Conservation (phyloP, 352 stramenopile genomes). For the Globisporangium apiculatum region DNA sequence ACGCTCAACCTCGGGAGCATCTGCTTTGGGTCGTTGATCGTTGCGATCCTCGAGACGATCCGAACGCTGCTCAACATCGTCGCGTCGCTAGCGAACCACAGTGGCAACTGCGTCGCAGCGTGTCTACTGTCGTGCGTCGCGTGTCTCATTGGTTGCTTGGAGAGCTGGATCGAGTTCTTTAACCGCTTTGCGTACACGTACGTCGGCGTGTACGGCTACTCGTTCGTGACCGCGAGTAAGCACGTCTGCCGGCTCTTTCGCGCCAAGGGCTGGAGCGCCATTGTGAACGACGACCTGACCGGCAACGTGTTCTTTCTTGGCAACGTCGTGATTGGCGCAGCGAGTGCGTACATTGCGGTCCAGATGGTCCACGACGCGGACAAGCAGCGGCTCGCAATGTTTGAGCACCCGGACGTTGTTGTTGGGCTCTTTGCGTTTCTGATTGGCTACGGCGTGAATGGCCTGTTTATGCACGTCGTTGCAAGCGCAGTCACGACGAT, state of each 20-base stretch:
- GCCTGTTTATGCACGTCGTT: slow-evolving; percentile 69
- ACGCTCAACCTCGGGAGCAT: slow-evolving; percentile 91
- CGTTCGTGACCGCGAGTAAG: slow-evolving; percentile 68
- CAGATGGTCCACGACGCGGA: slow-evolving; percentile 43
- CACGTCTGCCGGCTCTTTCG: slow-evolving; percentile 79
- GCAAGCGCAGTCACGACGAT: slow-evolving; percentile 71
- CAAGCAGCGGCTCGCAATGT: slow-evolving; percentile 47
- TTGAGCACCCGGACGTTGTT: slow-evolving; percentile 56
- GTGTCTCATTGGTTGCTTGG: slow-evolving; percentile 77
- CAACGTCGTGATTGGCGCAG: slow-evolving; percentile 62
- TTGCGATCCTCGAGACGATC: slow-evolving; percentile 87
- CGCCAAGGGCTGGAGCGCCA: slow-evolving; percentile 78
- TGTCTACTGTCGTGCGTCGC: slow-evolving; percentile 60
- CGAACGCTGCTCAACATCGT: slow-evolving; percentile 62
- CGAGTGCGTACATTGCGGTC: slow-evolving; percentile 60
- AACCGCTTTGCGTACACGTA: slow-evolving; percentile 88
- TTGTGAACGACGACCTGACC: slow-evolving; percentile 87
- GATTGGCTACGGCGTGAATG: slow-evolving; percentile 69
- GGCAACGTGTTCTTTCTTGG: slow-evolving; percentile 82
- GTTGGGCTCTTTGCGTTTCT: slow-evolving; percentile 69
- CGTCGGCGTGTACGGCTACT: slow-evolving; percentile 84
- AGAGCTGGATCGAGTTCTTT: slow-evolving; percentile 86
- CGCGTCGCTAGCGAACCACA: slow-evolving; percentile 44
- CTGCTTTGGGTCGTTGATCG: slow-evolving; percentile 88
- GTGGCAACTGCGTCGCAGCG: slow-evolving; percentile 66